Conservation (phyloP, 2,329 filamentous ascomycete genomes). For the Metarhizium album region DNA sequence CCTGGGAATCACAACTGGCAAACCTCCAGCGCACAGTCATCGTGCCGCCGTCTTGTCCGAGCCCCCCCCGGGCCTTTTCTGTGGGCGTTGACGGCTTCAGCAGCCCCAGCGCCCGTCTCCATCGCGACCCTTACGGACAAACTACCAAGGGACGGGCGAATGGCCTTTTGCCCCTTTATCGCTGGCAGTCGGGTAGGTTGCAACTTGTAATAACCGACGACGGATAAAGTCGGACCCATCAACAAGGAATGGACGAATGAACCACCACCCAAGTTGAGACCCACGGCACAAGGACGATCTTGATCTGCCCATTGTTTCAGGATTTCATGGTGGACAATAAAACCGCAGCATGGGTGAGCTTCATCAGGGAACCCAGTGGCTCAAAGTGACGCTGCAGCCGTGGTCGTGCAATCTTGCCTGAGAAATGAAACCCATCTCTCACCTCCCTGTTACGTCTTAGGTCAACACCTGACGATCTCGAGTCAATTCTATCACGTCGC, state of each 20-base stretch:
- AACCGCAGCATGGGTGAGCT: not conserved
- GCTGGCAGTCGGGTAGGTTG: no score
- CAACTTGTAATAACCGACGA: conserved; percentile 1
- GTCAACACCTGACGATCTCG: no score
- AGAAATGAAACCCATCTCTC: no score
- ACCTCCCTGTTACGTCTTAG: no score
- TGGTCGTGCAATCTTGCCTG: no score
- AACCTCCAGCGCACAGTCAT: no score
- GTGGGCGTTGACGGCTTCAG: not conserved
- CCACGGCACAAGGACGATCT: conserved; percentile 9
- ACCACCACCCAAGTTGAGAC: not conserved
- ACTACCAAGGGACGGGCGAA: no score
- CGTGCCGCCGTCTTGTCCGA: not conserved
- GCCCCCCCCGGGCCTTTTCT: not conserved
- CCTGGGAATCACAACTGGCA: no score
- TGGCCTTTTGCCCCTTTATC: no score
- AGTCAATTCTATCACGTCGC: no score
- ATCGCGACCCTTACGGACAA: not conserved
- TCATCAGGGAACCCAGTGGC: no score
- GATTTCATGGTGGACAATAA: conserved; percentile 4
- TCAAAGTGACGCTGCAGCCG: no score
- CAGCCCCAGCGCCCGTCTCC: not conserved
- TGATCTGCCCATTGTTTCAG: conserved; percentile 15
- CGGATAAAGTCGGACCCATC: not conserved
- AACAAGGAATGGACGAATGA: not conserved